Conservation (phyloP, 1,139 yeast species). For the Yamadazyma jaroonii region DNA sequence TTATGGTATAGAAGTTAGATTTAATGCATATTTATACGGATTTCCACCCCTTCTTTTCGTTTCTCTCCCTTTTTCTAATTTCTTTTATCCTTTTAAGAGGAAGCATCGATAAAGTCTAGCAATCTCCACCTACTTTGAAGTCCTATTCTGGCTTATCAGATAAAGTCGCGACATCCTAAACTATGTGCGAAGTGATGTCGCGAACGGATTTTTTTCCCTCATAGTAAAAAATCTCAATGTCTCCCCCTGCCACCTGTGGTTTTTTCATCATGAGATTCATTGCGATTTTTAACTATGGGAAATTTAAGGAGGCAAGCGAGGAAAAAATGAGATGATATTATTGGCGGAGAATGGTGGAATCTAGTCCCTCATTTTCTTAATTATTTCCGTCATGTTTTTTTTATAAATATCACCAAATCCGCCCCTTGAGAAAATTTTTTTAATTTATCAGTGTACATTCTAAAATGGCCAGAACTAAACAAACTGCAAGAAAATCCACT, state of each 20-base stretch:
- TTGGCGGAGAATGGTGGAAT: not conserved
- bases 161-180: too few relatives aligned
- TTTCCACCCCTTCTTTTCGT: not conserved
- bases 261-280: not conserved
- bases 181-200: too few relatives aligned
- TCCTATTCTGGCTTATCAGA: too few relatives aligned
- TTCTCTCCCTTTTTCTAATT: not conserved
- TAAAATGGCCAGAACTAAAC: constrained; percentile 51
- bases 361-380: not conserved
- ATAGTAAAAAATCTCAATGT: not conserved
- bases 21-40: constrained; percentile 5
- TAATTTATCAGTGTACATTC: not conserved
- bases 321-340: not conserved
- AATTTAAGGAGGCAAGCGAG: not conserved
- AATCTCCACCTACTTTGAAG: too few relatives aligned
- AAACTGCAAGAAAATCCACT: constrained; percentile 54
- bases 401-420: constrained; percentile 1
- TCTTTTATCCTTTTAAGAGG: too few relatives aligned
- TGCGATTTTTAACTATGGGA: constrained; percentile 1
- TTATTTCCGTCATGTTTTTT: not conserved
- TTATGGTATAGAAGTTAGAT: constrained; percentile 76
- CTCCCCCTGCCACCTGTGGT: not conserved
- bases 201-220: too few relatives aligned
- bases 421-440: constrained; percentile 2
- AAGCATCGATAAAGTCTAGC: too few relatives aligned